Base-by-base conservation (phyloP, 2,329 filamentous ascomycete species). In the Ophiostoma ips region DNA sequence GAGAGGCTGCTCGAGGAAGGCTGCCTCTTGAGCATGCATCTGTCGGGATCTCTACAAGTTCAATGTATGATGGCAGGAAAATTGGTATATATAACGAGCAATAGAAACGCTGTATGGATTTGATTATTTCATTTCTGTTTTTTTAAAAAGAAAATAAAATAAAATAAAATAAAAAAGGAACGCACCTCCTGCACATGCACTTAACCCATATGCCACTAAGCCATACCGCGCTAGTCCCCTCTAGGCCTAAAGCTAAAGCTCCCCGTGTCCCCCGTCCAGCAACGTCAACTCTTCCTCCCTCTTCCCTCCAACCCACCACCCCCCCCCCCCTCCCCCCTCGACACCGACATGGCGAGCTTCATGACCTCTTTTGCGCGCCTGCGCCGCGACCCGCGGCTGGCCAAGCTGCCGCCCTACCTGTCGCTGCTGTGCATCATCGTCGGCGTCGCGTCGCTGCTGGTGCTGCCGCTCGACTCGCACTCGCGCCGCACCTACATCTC, bases 401-500 rank as follows among this genome's bases (percentile, higher is more conserved):
- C 92, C 56, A 86, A 85, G 68, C 68, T 94, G 16, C 89, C 90
- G 37, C 87, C 88, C 13, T 90, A 94, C 68, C 70, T 96, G 33
- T 95, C 90, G 33, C 75, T 87, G 48, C 70, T 94, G 37, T 94
- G 85, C 66, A 80, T 96, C 59, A 60, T 90, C 46, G 76, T 95
- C 59, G 92, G 92, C 49, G 77, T 95, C 50, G 77, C 79, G 58
- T 98, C 90, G 87, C 79, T 98, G 13, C 77, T 95, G 19, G 73
- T 96, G 31, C 77, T 98, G 1, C 92, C 92, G 3, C 74, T 96
- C 49, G 77, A 96, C 65, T 78, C 89, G 57, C 95, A 96, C 69
- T 95, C 88, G 47, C 81, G 92, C 56, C 76, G 78, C 53, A 98
- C 90, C 1, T 98, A 98, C 66, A 92, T 98, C 52, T 96, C 90